phyloP scores from a whole-genome alignment of 768 basidiomycete genomes.

The Boletus insuetus region DNA sequence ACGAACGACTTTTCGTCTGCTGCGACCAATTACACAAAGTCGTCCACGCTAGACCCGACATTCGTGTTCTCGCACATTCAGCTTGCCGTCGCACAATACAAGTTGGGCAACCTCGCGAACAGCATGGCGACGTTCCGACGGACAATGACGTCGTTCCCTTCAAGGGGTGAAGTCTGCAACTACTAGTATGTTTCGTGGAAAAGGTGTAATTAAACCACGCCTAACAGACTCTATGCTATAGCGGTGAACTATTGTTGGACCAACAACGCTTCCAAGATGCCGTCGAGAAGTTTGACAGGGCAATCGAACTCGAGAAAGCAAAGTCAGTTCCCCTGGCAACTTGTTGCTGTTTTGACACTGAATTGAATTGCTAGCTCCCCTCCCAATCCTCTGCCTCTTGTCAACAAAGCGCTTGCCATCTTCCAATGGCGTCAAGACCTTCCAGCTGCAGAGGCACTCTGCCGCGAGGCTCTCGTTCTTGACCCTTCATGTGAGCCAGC shows the following conservation, averaged over 20 bases:
- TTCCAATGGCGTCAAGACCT: constrained; percentile 97
- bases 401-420: constrained; percentile 96
- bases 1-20: constrained; percentile 86
- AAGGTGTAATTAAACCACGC: neutral
- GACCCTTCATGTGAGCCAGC: constrained; percentile 97
- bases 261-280: constrained; percentile 86
- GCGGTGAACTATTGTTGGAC: constrained; percentile 92
- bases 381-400: constrained; percentile 85
- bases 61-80: constrained; percentile 99
- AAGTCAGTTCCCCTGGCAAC: constrained; percentile 45
- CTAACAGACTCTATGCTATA: constrained; percentile 29
- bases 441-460: constrained; percentile 75
- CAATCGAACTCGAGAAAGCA: constrained; percentile 81
- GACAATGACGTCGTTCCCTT: constrained; percentile 82
- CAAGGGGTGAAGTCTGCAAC: constrained; percentile 86
- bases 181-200: constrained; percentile 69
- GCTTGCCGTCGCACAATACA: constrained; percentile 96
- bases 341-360: neutral
- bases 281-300: constrained; percentile 88
- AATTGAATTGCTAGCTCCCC: constrained; percentile 38
- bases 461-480: constrained; percentile 81
- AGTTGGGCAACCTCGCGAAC: constrained; percentile 69
- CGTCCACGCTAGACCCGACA: constrained; percentile 76
- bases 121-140: constrained; percentile 90
- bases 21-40: constrained; percentile 87